phyloP scores from a whole-genome alignment of 2,329 filamentous ascomycete species.

The Madurella fahalii region DNA sequence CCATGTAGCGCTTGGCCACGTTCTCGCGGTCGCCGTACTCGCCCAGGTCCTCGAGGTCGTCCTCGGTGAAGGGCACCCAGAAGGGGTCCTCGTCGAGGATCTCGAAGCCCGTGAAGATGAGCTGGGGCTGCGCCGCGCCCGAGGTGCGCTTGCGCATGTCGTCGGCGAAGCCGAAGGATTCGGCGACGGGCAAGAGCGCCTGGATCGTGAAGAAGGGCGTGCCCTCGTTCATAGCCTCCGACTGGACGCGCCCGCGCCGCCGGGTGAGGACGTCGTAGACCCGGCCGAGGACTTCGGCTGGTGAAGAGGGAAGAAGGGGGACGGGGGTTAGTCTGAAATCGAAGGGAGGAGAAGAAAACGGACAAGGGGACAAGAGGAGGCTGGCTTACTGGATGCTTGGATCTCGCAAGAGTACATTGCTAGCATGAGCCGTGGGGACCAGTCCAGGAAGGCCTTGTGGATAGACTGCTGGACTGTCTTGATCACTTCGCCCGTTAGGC shows the following conservation, averaged over 20 bases:
- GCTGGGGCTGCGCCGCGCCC: conserved; percentile 84
- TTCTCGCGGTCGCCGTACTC: conserved; percentile 93
- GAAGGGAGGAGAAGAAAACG: not conserved
- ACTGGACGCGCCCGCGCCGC: conserved; percentile 81
- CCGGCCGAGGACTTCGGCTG: conserved; percentile 84
- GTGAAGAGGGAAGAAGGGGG: too few relatives aligned
- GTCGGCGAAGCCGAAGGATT: conserved; percentile 93
- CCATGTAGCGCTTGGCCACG: conserved; percentile 94
- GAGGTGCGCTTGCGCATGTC: conserved; percentile 94
- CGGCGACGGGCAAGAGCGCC: conserved; percentile 82
- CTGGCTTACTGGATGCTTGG: conserved; percentile 73
- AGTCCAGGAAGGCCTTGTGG: conserved; percentile 82
- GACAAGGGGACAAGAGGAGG: not conserved
- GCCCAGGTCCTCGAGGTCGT: conserved; percentile 92
- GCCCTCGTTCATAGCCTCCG: conserved; percentile 88
- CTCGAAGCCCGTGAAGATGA: conserved; percentile 91
- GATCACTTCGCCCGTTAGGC: conserved; percentile 89
- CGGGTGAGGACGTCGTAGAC: conserved; percentile 98
- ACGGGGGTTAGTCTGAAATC: conserved; percentile 18
- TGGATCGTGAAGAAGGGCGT: conserved; percentile 95
- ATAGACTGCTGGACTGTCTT: conserved; percentile 83
- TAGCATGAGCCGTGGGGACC: conserved; percentile 89
- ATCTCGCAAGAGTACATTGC: conserved; percentile 99
- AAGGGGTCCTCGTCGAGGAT: conserved; percentile 93
- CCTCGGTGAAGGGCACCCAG: conserved; percentile 95